Percentiles rank a stretch among this genome's conserved stretches.
These are phyloP conservation scores for Hemileccinum impolitum DNA, from an alignment of 768 basidiomycete species.

Conservation along the genomic window DNA sequence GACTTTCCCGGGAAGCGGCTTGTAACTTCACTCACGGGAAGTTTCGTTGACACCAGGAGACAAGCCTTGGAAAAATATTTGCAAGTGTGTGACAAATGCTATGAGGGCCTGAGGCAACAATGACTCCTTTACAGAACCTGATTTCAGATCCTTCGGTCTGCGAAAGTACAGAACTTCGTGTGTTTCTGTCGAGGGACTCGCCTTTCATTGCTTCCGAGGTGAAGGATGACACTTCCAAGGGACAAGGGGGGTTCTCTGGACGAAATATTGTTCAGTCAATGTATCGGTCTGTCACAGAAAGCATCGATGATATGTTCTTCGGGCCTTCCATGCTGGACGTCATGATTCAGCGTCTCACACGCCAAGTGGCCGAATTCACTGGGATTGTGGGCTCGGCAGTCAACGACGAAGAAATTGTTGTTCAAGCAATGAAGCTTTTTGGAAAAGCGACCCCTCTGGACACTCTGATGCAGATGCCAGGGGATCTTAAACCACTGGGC, in stretches of 20 bases:
- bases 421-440: constrained; percentile 70
- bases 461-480: constrained; percentile 66
- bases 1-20: constrained; percentile 95
- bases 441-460: constrained; percentile 66
- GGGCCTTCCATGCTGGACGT: constrained; percentile 95
- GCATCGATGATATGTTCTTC: constrained; percentile 96
- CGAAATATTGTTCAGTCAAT: constrained; percentile 80
- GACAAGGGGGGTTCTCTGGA: constrained; percentile 53
- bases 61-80: constrained; percentile 84
- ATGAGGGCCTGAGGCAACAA: neutral
- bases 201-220: constrained; percentile 67
- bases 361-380: constrained; percentile 86
- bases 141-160: constrained; percentile 73
- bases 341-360: constrained; percentile 85
- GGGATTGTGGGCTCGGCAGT: constrained; percentile 78
- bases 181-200: constrained; percentile 85
- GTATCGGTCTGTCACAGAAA: constrained; percentile 89
- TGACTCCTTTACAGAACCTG: constrained; percentile 49
- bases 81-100: constrained; percentile 50
- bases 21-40: constrained; percentile 82
- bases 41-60: constrained; percentile 80
- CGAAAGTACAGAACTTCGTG: constrained; percentile 75
- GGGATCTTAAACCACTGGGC: constrained; percentile 75
- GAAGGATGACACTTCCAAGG: constrained; percentile 38
- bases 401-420: constrained; percentile 81